Evolutionary conservation across 1,284 basidiomycete species (phyloP).

Genomic region (Fomitopsis betulina): DNA sequence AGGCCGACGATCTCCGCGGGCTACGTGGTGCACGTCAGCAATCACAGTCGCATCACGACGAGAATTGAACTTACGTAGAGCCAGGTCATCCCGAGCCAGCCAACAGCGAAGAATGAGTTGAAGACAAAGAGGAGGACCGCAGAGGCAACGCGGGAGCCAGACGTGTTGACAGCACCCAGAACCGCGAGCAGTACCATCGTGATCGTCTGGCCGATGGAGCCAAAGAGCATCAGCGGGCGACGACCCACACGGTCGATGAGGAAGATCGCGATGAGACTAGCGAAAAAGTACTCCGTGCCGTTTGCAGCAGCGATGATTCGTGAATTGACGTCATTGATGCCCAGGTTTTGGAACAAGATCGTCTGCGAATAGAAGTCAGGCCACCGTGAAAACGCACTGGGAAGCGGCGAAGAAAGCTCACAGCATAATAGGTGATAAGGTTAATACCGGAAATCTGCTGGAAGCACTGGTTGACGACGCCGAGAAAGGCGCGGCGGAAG

Average conservation of each 20-base stretch:
- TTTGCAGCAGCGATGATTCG: constrained; percentile 67
- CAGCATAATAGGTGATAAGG: constrained; percentile 58
- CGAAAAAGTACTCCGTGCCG: constrained; percentile 65
- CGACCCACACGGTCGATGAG: constrained; percentile 63
- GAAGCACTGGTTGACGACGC: constrained; percentile 61
- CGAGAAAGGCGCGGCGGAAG: constrained; percentile 55
- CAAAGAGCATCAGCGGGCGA: constrained; percentile 65
- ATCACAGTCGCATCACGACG: background rate
- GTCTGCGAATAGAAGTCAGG: constrained; percentile 34
- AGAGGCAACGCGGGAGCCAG: constrained; percentile 46
- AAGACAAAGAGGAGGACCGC: constrained; percentile 63
- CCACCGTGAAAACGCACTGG: constrained; percentile 6
- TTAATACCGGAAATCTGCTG: constrained; percentile 69
- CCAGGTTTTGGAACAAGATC: constrained; percentile 54
- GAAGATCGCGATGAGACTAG: constrained; percentile 51
- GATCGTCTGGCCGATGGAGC: constrained; percentile 58
- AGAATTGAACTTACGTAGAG: constrained; percentile 43
- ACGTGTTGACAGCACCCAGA: constrained; percentile 45
- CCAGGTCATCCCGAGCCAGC: constrained; percentile 74
- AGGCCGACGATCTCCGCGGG: constrained; percentile 65
- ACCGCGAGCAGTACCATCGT: constrained; percentile 59
- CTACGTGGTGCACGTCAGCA: constrained; percentile 23
- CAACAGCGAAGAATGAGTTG: constrained; percentile 69
- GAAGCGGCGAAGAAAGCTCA: constrained; percentile 16
- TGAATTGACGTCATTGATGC: constrained; percentile 54